A percentile compares a stretch with the other conserved stretches of the same genome.
These are phyloP conservation scores for Diaporthe nobilis DNA, from an alignment of 2,329 filamentous ascomycete species.

Conservation along the genomic window DNA sequence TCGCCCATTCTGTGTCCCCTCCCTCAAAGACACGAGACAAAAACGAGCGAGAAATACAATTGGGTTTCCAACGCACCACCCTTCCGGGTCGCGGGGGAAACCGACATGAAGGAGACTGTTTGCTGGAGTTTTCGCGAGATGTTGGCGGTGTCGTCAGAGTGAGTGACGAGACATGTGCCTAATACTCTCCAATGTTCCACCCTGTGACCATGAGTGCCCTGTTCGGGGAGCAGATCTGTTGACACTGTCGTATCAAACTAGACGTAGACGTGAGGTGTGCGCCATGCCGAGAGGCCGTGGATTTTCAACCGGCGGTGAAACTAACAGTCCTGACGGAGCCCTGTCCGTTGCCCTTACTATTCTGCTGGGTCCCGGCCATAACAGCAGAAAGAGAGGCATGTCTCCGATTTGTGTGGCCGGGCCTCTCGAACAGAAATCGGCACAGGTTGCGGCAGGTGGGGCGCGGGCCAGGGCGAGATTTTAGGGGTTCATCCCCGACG, in stretches of 20 bases:
- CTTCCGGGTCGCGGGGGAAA: not conserved
- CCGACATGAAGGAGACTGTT: not conserved
- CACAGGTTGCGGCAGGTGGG: constrained; percentile 6
- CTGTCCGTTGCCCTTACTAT: not conserved
- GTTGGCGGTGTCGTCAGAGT: not conserved
- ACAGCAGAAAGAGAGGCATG: constrained; percentile 1
- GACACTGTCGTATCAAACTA: not conserved
- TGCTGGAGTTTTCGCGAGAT: not conserved
- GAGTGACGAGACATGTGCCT: not conserved
- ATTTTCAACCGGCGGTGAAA: not conserved
- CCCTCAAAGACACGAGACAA: not conserved
- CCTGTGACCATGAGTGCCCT: not conserved
- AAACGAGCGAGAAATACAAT: not conserved
- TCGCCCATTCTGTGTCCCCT: not conserved
- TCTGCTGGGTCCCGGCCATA: not conserved
- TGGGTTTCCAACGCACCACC: not conserved
- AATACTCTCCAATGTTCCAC: not conserved
- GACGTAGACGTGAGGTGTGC: not conserved
- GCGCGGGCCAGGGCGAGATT: not conserved
- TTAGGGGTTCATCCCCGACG: constrained; percentile 18
- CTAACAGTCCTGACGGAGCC: not conserved
- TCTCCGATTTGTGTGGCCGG: constrained; percentile 23
- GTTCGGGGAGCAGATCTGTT: not conserved
- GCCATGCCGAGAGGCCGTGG: not conserved
- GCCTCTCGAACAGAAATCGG: constrained; percentile 14